Evolutionary conservation across 192 early-diverging fungal genomes (phyloP).

Genomic region (Backusella sp.): DNA sequence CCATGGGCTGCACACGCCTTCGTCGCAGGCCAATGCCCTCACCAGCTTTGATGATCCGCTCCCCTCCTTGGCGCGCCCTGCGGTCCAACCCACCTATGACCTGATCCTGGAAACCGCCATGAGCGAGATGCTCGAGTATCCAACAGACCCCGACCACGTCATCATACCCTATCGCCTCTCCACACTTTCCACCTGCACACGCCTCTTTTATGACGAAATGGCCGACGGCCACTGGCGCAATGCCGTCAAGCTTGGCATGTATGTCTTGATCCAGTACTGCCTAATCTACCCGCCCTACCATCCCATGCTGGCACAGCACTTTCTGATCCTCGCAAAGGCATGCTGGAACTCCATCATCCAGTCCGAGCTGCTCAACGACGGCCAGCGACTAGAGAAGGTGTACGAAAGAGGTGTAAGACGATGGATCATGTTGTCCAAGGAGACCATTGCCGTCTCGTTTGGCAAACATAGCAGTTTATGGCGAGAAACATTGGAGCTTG

Average conservation of each 20-base stretch:
- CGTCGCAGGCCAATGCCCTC: not conserved
- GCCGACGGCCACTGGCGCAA: constrained; percentile 21
- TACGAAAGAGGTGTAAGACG: constrained; percentile 25
- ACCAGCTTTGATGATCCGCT: constrained; percentile 19
- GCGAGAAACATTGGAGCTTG: constrained; percentile 32
- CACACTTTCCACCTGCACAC: constrained; percentile 7
- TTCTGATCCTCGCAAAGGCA: constrained; percentile 22
- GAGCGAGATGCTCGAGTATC: constrained; percentile 2
- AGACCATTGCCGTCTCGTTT: constrained; percentile 14
- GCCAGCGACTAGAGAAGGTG: constrained; percentile 17
- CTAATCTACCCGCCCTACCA: constrained; percentile 35
- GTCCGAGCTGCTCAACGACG: constrained; percentile 9
- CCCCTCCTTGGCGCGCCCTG: constrained; percentile 7
- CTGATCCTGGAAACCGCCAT: constrained; percentile 8
- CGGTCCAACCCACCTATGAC: constrained; percentile 10
- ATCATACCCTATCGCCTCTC: constrained; percentile 16
- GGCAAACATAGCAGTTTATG: constrained; percentile 29
- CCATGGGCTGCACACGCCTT: not conserved
- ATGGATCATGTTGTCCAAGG: constrained; percentile 31
- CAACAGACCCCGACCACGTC: not conserved
- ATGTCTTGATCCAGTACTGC: constrained; percentile 24
- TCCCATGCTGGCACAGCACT: constrained; percentile 30
- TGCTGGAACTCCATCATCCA: constrained; percentile 35
- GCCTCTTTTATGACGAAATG: constrained; percentile 28
- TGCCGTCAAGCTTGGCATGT: constrained; percentile 28